Conservation (phyloP, 192 early-diverging fungal species). For the Entrophospora sp. region DNA sequence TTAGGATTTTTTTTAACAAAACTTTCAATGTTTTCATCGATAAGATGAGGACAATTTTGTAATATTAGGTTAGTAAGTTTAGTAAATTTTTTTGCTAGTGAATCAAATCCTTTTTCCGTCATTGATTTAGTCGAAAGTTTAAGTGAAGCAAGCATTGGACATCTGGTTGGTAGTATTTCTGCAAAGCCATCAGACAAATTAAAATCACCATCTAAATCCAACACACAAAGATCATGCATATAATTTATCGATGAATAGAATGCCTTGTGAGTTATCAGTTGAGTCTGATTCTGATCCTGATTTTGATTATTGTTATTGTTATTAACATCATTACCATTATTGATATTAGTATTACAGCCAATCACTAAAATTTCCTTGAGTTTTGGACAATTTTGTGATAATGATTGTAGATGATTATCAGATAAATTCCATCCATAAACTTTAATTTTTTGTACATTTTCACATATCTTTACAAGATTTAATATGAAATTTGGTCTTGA, state of each 20-base stretch:
- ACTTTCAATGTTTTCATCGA: background rate
- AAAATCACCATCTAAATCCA: constrained; percentile 16
- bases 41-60: constrained; percentile 4
- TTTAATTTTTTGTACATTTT: constrained; percentile 22
- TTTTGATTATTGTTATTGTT: too few species aligned
- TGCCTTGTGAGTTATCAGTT: background rate
- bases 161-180: background rate
- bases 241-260: background rate
- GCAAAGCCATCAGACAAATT: constrained; percentile 13
- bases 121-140: constrained; percentile 5
- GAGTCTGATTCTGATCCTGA: too few species aligned
- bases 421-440: constrained; percentile 25
- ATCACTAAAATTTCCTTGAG: constrained; percentile 19
- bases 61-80: too few species aligned
- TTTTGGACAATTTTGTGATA: background rate
- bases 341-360: constrained; percentile 17
- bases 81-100: background rate
- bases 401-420: constrained; percentile 4
- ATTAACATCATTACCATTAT: too few species aligned
- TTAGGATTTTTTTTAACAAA: constrained; percentile 4
- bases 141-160: background rate
- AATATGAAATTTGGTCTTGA: constrained; percentile 18
- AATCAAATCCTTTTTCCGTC: background rate
- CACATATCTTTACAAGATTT: constrained; percentile 21
- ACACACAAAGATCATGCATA: background rate